Percentiles rank a stretch among this genome's conserved stretches.
Conservation (phyloP, 2,329 filamentous ascomycete genomes). For the Trichophyton mentagrophytes region DNA sequence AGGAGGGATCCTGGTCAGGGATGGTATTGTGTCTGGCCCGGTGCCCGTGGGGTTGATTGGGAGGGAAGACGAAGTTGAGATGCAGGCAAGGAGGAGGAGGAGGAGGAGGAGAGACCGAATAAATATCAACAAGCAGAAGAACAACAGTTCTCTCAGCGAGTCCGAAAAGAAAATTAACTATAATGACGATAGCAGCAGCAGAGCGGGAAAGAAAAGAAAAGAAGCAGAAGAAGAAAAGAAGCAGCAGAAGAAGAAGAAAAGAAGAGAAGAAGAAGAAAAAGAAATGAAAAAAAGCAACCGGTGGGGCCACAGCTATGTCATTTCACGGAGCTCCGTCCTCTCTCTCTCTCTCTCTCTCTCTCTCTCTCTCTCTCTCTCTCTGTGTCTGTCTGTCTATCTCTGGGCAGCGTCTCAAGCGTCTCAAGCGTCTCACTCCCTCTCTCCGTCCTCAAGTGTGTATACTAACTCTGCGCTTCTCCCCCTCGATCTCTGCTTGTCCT, state of each 20-base stretch:
- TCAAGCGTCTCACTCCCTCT: background rate
- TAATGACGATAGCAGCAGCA: background rate
- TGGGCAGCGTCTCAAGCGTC: background rate
- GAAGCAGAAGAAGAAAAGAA: too few species aligned
- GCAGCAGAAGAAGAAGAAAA: background rate
- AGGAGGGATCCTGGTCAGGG: background rate
- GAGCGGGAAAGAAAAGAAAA: background rate
- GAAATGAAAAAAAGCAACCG: background rate
- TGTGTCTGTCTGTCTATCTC: background rate
- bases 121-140: background rate
- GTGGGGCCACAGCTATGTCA: constrained; percentile 2
- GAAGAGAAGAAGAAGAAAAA: background rate
- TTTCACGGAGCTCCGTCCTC: background rate
- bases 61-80: background rate
- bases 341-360: background rate
- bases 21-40: background rate
- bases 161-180: background rate
- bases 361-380: background rate
- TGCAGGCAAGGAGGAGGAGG: background rate
- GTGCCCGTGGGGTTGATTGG: background rate
- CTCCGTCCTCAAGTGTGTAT: background rate
- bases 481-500: background rate
- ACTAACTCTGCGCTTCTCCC: background rate
- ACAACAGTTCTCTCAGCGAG: background rate
- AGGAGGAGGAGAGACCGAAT: background rate